phyloP scores from a whole-genome alignment of 2,329 filamentous ascomycete genomes.

The Periconia digitata region DNA sequence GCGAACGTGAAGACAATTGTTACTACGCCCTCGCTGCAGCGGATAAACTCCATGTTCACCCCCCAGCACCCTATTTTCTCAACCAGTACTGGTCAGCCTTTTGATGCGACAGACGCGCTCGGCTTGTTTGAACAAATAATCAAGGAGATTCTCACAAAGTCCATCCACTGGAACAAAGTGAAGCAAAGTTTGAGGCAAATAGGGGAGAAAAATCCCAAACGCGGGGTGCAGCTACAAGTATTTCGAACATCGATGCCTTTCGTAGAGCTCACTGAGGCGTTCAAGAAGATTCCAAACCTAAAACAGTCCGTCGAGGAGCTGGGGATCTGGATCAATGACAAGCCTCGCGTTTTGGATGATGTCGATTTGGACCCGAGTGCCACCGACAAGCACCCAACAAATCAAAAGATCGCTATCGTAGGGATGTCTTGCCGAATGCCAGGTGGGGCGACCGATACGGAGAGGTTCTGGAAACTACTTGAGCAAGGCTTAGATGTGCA shows the following conservation, averaged over 20 bases:
- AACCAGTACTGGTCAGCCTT: too few species aligned
- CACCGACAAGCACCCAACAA: not conserved
- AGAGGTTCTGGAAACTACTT: constrained; percentile 40
- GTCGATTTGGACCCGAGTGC: not conserved
- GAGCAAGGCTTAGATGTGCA: constrained; percentile 32
- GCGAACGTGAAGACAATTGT: too few species aligned
- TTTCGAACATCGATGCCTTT: constrained; percentile 23
- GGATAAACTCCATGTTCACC: too few species aligned
- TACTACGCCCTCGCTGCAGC: too few species aligned
- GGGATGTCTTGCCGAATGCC: constrained; percentile 42
- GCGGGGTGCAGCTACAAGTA: constrained; percentile 6
- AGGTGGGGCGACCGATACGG: constrained; percentile 23
- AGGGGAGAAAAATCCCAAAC: constrained; percentile 1
- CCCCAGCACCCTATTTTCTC: too few species aligned
- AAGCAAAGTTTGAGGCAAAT: constrained; percentile 14
- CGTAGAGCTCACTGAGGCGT: constrained; percentile 16
- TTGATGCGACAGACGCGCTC: too few species aligned
- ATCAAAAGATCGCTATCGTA: constrained; percentile 34
- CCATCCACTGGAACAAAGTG: constrained; percentile 20
- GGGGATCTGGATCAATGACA: not conserved
- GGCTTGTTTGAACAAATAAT: too few species aligned
- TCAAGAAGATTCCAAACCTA: not conserved
- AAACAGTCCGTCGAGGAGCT: not conserved
- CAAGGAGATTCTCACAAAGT: constrained; percentile 15
- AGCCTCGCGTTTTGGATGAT: not conserved